These are phyloP conservation scores for Apiotrichum montevideense DNA, from an alignment of 1,284 basidiomycete species.

Conservation along the genomic window DNA sequence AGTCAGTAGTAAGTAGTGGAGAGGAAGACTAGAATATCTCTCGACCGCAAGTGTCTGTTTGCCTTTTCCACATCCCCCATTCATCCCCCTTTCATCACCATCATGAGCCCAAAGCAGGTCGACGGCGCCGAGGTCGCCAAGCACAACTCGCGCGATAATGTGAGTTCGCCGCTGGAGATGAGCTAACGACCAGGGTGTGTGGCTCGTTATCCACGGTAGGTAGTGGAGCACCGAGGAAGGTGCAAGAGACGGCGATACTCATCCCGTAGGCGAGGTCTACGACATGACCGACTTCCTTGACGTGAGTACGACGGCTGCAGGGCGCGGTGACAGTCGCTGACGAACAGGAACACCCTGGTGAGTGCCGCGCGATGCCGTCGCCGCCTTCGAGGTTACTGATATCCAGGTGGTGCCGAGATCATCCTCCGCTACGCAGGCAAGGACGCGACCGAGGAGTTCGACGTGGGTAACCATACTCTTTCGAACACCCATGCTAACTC, in stretches of 20 bases:
- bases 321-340: background rate
- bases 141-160: conserved; percentile 44
- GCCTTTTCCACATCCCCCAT: background rate
- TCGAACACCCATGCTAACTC: background rate
- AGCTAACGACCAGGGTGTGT: conserved; percentile 57
- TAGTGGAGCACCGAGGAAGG: background rate
- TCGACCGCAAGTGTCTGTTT: background rate
- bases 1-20: too few relatives aligned
- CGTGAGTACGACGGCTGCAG: conserved; percentile 49
- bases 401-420: conserved; percentile 56
- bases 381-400: background rate
- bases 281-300: conserved; percentile 69
- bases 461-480: conserved; percentile 36
- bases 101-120: conserved; percentile 25
- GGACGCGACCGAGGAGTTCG: conserved; percentile 73
- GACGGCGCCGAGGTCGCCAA: conserved; percentile 43
- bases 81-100: background rate
- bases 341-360: conserved; percentile 59
- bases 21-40: too few relatives aligned
- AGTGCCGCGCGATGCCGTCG: conserved; percentile 11
- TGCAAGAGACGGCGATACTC: background rate
- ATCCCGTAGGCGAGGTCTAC: conserved; percentile 56
- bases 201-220: conserved; percentile 81
- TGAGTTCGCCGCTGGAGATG: conserved; percentile 8
- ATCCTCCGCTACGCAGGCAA: conserved; percentile 67